Conservation (phyloP, 345 rosid genomes). For the Noccaea caerulescens region DNA sequence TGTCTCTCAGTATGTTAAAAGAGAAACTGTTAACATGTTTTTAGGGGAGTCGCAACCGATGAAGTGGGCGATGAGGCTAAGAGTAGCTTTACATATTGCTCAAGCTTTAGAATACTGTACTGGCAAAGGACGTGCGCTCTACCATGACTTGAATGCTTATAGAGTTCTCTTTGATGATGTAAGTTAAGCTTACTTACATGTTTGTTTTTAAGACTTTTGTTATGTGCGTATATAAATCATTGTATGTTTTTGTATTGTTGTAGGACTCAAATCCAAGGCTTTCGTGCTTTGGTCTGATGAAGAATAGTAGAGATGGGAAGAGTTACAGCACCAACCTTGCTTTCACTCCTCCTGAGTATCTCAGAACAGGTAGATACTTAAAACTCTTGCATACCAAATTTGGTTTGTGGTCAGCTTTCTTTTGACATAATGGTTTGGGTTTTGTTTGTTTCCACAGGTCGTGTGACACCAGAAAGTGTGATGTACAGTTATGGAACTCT, state of each 20-base stretch:
- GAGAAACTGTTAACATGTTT: constrained; percentile 5
- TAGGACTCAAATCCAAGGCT: constrained; percentile 95
- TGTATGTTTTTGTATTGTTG: not conserved
- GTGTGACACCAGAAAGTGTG: constrained; percentile 93
- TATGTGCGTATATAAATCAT: not conserved
- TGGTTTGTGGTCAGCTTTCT: not conserved
- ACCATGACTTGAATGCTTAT: constrained; percentile 94
- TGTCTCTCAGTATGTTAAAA: not conserved
- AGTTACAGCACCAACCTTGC: constrained; percentile 95
- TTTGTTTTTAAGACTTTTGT: not conserved
- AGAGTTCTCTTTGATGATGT: constrained; percentile 92
- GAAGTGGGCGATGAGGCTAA: constrained; percentile 95
- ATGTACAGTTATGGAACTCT: constrained; percentile 96
- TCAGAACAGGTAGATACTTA: constrained; percentile 70
- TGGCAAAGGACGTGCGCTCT: constrained; percentile 83
- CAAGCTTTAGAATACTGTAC: constrained; percentile 93
- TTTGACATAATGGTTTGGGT: not conserved
- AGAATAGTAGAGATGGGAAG: constrained; percentile 93
- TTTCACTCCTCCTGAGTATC: constrained; percentile 95
- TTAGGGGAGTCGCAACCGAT: constrained; percentile 94
- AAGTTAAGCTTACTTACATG: constrained; percentile 22
- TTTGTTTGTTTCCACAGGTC: constrained; percentile 53
- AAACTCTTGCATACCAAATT: constrained; percentile 6
- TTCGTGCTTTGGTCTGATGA: constrained; percentile 94
- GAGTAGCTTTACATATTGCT: constrained; percentile 92